These are phyloP conservation scores for Fraxinus ornus DNA, from an alignment of 305 asterid species.

Conservation along the genomic window DNA sequence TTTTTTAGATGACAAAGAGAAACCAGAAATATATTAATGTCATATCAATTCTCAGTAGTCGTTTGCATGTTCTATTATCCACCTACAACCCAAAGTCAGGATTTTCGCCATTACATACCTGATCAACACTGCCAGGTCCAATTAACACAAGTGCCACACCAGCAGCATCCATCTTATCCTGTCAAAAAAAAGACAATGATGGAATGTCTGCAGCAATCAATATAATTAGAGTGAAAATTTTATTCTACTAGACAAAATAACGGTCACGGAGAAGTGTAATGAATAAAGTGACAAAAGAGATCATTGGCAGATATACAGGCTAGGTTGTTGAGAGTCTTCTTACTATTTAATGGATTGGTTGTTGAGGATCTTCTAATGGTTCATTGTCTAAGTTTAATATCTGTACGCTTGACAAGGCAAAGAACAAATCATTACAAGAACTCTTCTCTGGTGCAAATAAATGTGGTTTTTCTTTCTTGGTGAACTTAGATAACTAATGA, in stretches of 20 bases:
- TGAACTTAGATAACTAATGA: neutral
- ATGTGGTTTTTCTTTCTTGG: neutral
- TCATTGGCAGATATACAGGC: neutral
- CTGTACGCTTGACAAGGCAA: neutral
- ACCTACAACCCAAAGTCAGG: neutral
- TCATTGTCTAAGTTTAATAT: neutral
- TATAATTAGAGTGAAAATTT: neutral
- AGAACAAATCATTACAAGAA: neutral
- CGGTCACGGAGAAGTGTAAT: neutral
- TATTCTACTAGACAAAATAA: neutral
- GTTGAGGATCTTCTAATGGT: neutral
- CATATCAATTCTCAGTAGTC: conserved; percentile 9
- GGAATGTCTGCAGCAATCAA: neutral
- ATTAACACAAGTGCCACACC: conserved; percentile 84
- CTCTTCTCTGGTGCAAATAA: neutral
- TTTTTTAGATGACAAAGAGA: neutral
- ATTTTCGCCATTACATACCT: conserved; percentile 45
- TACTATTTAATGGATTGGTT: neutral
- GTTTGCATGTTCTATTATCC: neutral
- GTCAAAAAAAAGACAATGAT: conserved; percentile 26
- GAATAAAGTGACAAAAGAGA: neutral
- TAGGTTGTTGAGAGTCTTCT: neutral
- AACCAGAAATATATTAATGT: neutral
- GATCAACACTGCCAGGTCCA: conserved; percentile 93
- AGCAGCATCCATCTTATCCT: conserved; percentile 91